These are phyloP conservation scores for Phytophthora rubi DNA, from an alignment of 352 stramenopile genomes.

Conservation along the genomic window DNA sequence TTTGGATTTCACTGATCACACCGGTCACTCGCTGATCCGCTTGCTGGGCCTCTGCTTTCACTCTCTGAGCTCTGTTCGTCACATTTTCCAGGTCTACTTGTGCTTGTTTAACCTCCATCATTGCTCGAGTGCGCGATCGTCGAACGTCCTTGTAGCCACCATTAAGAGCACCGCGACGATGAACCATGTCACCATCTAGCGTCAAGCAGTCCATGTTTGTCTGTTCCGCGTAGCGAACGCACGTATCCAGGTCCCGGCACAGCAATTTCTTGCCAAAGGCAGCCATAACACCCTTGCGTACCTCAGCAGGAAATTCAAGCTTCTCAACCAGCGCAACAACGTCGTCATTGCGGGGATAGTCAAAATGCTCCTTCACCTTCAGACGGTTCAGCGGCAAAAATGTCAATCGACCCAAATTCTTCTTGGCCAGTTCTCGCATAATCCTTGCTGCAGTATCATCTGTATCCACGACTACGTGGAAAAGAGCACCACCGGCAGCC, in stretches of 20 bases:
- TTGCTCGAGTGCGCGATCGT: constrained; percentile 73
- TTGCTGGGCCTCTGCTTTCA: constrained; percentile 89
- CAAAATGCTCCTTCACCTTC: constrained; percentile 83
- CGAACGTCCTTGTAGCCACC: constrained; percentile 96
- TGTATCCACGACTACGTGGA: constrained; percentile 99
- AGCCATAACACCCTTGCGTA: constrained; percentile 93
- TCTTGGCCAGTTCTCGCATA: constrained; percentile 94
- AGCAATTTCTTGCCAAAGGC: constrained; percentile 98
- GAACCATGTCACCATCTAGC: constrained; percentile 98
- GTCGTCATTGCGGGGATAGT: constrained; percentile 83
- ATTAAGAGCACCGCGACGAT: constrained; percentile 95
- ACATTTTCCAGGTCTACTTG: constrained; percentile 79
- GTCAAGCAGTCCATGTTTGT: constrained; percentile 98
- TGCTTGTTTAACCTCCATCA: constrained; percentile 86
- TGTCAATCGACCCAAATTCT: constrained; percentile 95
- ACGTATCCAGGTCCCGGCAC: constrained; percentile 93
- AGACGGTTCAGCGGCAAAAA: constrained; percentile 96
- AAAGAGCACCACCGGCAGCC: constrained; percentile 95
- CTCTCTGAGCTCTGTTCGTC: constrained; percentile 76
- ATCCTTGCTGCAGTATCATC: constrained; percentile 95
- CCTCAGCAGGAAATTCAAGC: constrained; percentile 82
- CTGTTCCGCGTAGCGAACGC: constrained; percentile 74
- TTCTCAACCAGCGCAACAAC: constrained; percentile 87
- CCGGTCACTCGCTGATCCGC: constrained; percentile 89
- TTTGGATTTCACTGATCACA: constrained; percentile 86